Evolutionary conservation across 2,329 filamentous ascomycete species (phyloP), one percentile per base, ranked within the genome.

Genomic region (Fusarium sp.): DNA sequence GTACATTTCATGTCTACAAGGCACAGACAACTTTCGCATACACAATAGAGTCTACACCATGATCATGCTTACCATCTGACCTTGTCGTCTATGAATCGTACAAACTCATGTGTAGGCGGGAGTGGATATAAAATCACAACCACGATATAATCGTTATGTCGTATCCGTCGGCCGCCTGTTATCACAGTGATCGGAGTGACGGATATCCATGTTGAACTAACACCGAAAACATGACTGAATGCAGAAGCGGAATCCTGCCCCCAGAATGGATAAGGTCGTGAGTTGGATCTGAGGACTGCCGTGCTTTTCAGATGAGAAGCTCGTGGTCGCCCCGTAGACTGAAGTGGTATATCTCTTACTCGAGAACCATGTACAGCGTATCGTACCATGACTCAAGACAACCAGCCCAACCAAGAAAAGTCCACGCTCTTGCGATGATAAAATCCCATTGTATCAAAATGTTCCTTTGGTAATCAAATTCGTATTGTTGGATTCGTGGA

Each of bases 391-490:
- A 51, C 36, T 46, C 39, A 57, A 19, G 45, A 62, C 43, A 24
- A 32, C 59, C 24, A 23, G 38, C 49, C 19, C 28, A n/a, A 40
- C n/a, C 28, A 30, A 24, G 9, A 34, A 20, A 36, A n/a, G 50
- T n/a, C 60, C 59, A 64, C 64, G 51, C 59, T 63, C 60, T 63
- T 50, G 11, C 20, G n/a, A 49, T 32, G 7, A n/a, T n/a, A 14
- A 32, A 15, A 15, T n/a, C 20, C n/a, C 23, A n/a, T 8, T 11
- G 17, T 24, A 7, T 38, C 9, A 21, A 38, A 43, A 1, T 4
- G 2, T 4, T 20, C 8, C 14, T 11, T 7, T 9, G 10, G 20
- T 4, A 26, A 21, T 30, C n/a, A n/a, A 32, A 9, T 8, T n/a
- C 15, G 10, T 24, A n/a, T 4, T 17, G 11, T 38, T 14, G 2